These are phyloP conservation scores for Penicillium sp. DNA, from an alignment of 2,329 filamentous ascomycete species.

Conservation along the genomic window DNA sequence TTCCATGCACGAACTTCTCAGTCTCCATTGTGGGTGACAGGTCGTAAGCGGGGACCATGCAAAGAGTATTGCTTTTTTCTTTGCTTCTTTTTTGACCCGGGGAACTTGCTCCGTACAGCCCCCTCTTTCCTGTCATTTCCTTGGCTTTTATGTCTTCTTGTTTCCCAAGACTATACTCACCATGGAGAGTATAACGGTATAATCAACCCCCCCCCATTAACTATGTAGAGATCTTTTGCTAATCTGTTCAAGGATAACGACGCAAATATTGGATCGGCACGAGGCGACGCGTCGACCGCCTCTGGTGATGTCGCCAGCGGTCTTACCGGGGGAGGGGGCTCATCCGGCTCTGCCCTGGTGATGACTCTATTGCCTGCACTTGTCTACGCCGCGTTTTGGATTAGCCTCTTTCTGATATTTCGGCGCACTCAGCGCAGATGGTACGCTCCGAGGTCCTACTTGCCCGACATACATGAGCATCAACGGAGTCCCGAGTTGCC, in stretches of 20 bases:
- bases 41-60: constrained; percentile 17
- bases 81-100: neutral
- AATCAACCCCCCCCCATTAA: neutral
- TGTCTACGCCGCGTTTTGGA: constrained; percentile 38
- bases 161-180: neutral
- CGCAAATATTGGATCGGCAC: constrained; percentile 36
- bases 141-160: constrained; percentile 1
- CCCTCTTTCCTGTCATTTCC: neutral
- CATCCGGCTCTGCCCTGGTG: constrained; percentile 44
- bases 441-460: constrained; percentile 38
- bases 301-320: constrained; percentile 25
- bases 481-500: constrained; percentile 43
- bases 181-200: constrained; percentile 16
- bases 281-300: constrained; percentile 32
- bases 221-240: neutral
- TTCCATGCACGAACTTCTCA: neutral
- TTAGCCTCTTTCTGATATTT: constrained; percentile 41
- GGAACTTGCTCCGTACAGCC: constrained; percentile 7
- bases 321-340: constrained; percentile 34
- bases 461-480: constrained; percentile 37
- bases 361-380: constrained; percentile 44
- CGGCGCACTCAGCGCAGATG: constrained; percentile 40
- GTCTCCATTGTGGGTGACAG: constrained; percentile 20
- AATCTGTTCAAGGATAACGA: constrained; percentile 29
- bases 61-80: constrained; percentile 9